A percentile compares a stretch with the other conserved stretches of the same genome.
Evolutionary conservation across 2,329 filamentous ascomycete species (phyloP).

Genomic region (Aureobasidium sp.): DNA sequence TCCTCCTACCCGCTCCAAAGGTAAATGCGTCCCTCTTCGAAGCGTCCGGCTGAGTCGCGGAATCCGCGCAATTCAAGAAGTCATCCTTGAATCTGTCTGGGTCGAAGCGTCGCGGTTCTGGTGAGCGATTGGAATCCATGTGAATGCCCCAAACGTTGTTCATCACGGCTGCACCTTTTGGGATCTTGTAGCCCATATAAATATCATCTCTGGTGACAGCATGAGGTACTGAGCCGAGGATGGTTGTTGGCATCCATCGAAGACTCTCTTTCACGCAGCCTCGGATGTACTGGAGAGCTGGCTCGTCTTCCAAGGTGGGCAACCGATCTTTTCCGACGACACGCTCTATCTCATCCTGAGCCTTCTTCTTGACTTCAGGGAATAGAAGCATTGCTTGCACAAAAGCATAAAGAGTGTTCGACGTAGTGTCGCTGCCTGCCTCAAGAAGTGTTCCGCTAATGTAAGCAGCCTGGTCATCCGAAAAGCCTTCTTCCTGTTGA

Average conservation of each 20-base stretch:
- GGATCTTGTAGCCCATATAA: constrained; percentile 39
- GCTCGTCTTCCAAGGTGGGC: constrained; percentile 34
- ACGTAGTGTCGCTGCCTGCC: constrained; percentile 47
- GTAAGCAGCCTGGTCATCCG: constrained; percentile 34
- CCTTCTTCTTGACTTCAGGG: constrained; percentile 26
- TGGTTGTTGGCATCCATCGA: constrained; percentile 37
- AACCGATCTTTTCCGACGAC: constrained; percentile 30
- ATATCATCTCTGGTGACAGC: constrained; percentile 36
- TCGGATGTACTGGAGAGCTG: constrained; percentile 35
- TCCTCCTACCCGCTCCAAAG: constrained; percentile 62
- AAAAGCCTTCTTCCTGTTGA: constrained; percentile 29
- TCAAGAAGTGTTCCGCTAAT: constrained; percentile 39
- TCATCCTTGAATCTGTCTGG: constrained; percentile 33
- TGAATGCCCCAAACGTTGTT: constrained; percentile 48
- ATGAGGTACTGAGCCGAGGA: constrained; percentile 40
- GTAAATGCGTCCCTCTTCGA: constrained; percentile 58
- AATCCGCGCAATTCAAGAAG: constrained; percentile 33
- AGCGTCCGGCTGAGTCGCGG: constrained; percentile 39
- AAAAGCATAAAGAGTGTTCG: constrained; percentile 37
- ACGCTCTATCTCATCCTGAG: constrained; percentile 28
- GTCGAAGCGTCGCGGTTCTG: constrained; percentile 42
- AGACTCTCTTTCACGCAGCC: constrained; percentile 39
- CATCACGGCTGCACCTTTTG: constrained; percentile 38
- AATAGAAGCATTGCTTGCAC: constrained; percentile 35
- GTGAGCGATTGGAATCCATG: constrained; percentile 41